Evolutionary conservation across 345 rosid species (phyloP).

Genomic region (Eucalyptus fibrosa): DNA sequence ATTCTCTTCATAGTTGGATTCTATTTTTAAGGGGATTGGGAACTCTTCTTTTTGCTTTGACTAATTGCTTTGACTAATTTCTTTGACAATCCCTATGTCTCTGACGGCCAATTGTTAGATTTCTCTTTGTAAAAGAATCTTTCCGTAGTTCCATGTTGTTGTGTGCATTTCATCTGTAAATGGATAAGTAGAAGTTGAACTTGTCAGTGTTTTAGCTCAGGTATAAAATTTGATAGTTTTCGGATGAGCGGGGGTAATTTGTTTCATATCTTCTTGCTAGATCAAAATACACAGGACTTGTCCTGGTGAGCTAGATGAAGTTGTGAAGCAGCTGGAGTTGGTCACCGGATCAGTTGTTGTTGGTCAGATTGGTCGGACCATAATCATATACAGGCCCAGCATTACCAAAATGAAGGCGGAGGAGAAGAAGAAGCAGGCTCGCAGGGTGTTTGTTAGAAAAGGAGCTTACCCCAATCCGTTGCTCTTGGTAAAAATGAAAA

Average conservation of each 20-base stretch:
- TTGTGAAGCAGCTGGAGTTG: constrained; percentile 46
- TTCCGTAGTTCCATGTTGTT: not conserved
- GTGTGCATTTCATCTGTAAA: not conserved
- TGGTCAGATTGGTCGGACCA: constrained; percentile 68
- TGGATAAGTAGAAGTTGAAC: not conserved
- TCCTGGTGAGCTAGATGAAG: constrained; percentile 67
- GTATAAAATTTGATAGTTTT: not conserved
- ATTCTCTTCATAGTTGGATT: not conserved
- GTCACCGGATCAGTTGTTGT: constrained; percentile 61
- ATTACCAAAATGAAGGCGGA: constrained; percentile 69
- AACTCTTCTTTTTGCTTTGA: not conserved
- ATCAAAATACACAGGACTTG: constrained; percentile 71
- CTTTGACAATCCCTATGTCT: not conserved
- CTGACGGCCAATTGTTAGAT: not conserved
- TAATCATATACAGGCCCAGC: constrained; percentile 79
- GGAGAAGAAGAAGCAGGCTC: constrained; percentile 52
- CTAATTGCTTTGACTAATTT: not conserved
- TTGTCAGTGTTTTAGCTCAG: not conserved
- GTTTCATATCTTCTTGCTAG: constrained; percentile 8
- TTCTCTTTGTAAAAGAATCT: not conserved
- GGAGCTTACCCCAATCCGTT: constrained; percentile 3
- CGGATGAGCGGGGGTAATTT: not conserved
- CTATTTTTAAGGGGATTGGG: not conserved
- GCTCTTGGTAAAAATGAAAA: constrained; percentile 15
- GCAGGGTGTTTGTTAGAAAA: constrained; percentile 23